These are phyloP conservation scores for Tagetes patula DNA, from an alignment of 129 eudicot species.

Conservation along the genomic window DNA sequence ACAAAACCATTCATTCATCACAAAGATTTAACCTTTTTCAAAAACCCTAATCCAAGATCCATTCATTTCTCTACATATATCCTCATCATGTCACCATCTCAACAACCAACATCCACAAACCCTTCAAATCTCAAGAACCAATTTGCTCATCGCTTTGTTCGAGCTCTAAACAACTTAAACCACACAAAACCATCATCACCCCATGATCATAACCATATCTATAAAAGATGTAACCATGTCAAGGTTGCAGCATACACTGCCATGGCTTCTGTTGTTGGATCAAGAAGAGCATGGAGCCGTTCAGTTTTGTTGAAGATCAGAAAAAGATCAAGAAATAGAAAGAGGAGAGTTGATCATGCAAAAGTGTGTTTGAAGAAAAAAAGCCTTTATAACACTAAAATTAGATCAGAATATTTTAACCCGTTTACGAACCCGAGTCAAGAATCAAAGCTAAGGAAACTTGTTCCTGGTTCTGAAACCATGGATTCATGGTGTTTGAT, in stretches of 20 bases:
- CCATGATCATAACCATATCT: not conserved
- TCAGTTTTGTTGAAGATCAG: slow-evolving; percentile 54
- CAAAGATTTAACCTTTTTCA: slow-evolving; percentile 3
- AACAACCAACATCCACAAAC: slow-evolving; percentile 27
- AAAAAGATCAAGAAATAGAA: slow-evolving; percentile 37
- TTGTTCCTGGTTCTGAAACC: slow-evolving; percentile 70
- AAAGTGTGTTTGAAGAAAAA: slow-evolving; percentile 24
- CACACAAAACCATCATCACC: slow-evolving; percentile 10
- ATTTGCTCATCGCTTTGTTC: slow-evolving; percentile 54
- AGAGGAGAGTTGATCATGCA: slow-evolving; percentile 15
- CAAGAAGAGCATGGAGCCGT: slow-evolving; percentile 72
- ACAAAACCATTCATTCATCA: slow-evolving; percentile 33
- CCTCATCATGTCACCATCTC: slow-evolving; percentile 31
- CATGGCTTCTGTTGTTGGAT: slow-evolving; percentile 72
- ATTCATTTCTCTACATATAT: not conserved
- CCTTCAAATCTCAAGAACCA: slow-evolving; percentile 47
- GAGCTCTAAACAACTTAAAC: slow-evolving; percentile 45
- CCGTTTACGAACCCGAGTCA: slow-evolving; percentile 24
- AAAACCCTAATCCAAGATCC: slow-evolving; percentile 37
- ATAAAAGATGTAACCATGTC: slow-evolving; percentile 34
- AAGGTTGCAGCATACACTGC: slow-evolving; percentile 62
- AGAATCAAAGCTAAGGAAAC: slow-evolving; percentile 44
- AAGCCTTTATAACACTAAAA: slow-evolving; percentile 31
- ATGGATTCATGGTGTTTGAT: slow-evolving; percentile 57
- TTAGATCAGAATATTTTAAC: slow-evolving; percentile 23